Base-by-base conservation (phyloP, 768 basidiomycete genomes). In the Termitomyces sp. region DNA sequence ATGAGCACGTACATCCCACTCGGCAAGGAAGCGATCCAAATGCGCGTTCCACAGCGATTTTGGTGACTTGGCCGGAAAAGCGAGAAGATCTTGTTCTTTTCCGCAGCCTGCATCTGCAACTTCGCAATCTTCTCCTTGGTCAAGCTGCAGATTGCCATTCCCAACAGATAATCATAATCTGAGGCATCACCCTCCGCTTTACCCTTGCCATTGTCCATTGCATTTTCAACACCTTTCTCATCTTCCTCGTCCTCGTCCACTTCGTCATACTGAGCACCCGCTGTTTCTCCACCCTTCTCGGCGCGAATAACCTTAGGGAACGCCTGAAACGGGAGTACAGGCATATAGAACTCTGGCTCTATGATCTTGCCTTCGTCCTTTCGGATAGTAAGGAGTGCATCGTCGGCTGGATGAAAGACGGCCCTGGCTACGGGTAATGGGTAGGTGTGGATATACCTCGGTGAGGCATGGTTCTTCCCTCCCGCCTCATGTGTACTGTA, bases 81-180 rank as follows among this genome's bases (percentile, higher is more conserved):
- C 75, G 24, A 94, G 76, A 26, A 98, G 78, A 69, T 98, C 95
- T 3, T 70, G 67, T 71, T 96, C 92, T 72, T 96, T 96, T 60
- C 86, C 86, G 39, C 82, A 1, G 90, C 87, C 77, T 93, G 93
- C 64, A 82, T 79, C 46, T 83, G 78, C 5, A 99, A 80, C 74
- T 83, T 95, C 59, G 88, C 91, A 64, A 97, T 95, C 91, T 95
- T 95, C 74, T 98, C 96, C 65, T 82, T 87, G 0, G 96, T 99
- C 78, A 99, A 76, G 74, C 89, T 96, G 80, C 85, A 95, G 67
- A 99, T 96, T 1, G 93, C 77, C 96, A 99, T 98, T 16, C 92
- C 86, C 58, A 99, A 76, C 52, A 99, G 74, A 72, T 99, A 98
- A 69, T 99, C 95, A 68, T 80, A 99, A 73, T 98, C 95, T 30